phyloP scores from a whole-genome alignment of 768 basidiomycete genomes.

The Naematelia aurantialba region DNA sequence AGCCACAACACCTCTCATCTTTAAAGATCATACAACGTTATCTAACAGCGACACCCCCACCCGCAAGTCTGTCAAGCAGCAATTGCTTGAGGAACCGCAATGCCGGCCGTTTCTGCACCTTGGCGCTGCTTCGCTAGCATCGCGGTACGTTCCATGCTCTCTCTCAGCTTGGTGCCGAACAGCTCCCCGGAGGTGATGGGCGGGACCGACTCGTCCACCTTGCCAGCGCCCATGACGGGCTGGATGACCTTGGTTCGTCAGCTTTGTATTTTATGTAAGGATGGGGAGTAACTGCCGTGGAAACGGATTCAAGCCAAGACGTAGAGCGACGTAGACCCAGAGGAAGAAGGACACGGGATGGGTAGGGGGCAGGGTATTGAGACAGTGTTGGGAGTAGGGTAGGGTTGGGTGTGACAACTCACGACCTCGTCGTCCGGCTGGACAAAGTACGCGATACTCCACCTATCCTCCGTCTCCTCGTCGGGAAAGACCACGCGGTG shows the following conservation, averaged over 20 bases:
- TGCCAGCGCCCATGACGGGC: conserved; percentile 15
- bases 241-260: conserved; percentile 12
- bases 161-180: conserved; percentile 16
- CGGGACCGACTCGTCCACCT: conserved; percentile 14
- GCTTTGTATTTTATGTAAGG: too few relatives aligned
- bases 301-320: too few relatives aligned
- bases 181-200: conserved; percentile 21
- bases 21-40: background rate
- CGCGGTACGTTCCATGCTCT: conserved; percentile 15
- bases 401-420: background rate
- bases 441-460: conserved; percentile 22
- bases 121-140: background rate
- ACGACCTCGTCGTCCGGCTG: conserved; percentile 28
- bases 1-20: background rate
- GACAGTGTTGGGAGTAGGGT: background rate
- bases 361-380: background rate
- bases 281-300: too few relatives aligned
- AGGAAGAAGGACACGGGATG: too few relatives aligned
- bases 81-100: background rate
- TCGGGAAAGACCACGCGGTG: conserved; percentile 23
- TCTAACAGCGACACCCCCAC: background rate
- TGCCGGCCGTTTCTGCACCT: background rate
- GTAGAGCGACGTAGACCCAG: too few relatives aligned
- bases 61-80: background rate
- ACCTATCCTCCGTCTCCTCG: conserved; percentile 13